Evolutionary conservation across 305 asterid genomes (phyloP).

Genomic region (Fraxinus velutina): DNA sequence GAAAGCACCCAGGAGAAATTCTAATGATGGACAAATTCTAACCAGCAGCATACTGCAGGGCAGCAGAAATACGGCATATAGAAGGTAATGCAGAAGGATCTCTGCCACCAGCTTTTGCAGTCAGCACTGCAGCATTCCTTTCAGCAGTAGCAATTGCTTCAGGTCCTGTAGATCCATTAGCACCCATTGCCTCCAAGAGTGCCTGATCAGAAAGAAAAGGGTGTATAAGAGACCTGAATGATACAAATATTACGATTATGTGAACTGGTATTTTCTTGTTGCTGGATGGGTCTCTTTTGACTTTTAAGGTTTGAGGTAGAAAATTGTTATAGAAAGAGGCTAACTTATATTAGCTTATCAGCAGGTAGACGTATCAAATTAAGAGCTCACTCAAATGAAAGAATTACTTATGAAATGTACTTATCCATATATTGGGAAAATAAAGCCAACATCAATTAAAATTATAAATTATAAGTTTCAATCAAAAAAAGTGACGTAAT

Average conservation of each 20-base stretch:
- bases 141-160: constrained; percentile 87
- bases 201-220: constrained; percentile 53
- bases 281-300: constrained; percentile 1
- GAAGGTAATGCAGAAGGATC: constrained; percentile 98
- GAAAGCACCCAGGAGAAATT: constrained; percentile 13
- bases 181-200: constrained; percentile 77
- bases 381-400: not conserved
- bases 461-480: not conserved
- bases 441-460: not conserved
- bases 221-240: constrained; percentile 16
- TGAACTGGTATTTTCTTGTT: not conserved
- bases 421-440: not conserved
- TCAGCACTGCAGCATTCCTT: constrained; percentile 76
- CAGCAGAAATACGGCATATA: constrained; percentile 92
- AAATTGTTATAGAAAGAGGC: not conserved
- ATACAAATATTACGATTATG: not conserved
- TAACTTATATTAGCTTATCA: not conserved
- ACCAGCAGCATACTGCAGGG: constrained; percentile 93
- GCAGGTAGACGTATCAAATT: not conserved
- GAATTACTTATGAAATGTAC: not conserved
- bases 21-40: constrained; percentile 29
- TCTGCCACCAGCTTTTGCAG: constrained; percentile 94
- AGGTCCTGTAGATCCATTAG: constrained; percentile 76
- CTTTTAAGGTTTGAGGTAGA: constrained; percentile 14
- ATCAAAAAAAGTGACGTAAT: not conserved